Conservation (phyloP, 345 rosid genomes). For the Pistacia vera region DNA sequence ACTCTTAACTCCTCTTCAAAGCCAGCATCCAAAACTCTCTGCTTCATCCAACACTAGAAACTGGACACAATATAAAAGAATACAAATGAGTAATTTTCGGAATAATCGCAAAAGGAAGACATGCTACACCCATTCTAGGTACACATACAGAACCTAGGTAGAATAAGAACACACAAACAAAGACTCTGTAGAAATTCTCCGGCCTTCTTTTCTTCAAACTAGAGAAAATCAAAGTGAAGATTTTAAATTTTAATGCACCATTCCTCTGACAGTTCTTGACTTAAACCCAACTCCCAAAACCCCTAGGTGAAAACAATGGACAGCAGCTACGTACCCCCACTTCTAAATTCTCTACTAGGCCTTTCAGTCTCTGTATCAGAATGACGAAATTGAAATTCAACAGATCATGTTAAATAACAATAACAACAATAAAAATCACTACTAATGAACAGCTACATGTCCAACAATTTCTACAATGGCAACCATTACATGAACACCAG, state of each 20-base stretch:
- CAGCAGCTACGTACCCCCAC: not conserved
- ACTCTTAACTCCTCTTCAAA: slow-evolving; percentile 83
- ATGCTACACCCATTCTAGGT: not conserved
- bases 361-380: not conserved
- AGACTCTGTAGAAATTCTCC: not conserved
- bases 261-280: not conserved
- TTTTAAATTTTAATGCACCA: not conserved
- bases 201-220: not conserved
- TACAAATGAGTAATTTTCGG: not conserved
- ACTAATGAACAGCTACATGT: too few species aligned
- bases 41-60: slow-evolving; percentile 95
- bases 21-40: slow-evolving; percentile 96
- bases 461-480: too few species aligned
- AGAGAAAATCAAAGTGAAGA: not conserved
- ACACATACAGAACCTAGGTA: not conserved
- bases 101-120: not conserved
- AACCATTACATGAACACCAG: too few species aligned
- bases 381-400: not conserved
- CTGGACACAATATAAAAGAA: slow-evolving; percentile 33
- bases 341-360: not conserved
- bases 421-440: too few species aligned
- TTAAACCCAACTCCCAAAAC: not conserved
- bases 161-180: not conserved
- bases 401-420: too few species aligned
- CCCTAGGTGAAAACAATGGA: not conserved